phyloP scores from a whole-genome alignment of 768 basidiomycete genomes.

The Obba rivulosa region DNA sequence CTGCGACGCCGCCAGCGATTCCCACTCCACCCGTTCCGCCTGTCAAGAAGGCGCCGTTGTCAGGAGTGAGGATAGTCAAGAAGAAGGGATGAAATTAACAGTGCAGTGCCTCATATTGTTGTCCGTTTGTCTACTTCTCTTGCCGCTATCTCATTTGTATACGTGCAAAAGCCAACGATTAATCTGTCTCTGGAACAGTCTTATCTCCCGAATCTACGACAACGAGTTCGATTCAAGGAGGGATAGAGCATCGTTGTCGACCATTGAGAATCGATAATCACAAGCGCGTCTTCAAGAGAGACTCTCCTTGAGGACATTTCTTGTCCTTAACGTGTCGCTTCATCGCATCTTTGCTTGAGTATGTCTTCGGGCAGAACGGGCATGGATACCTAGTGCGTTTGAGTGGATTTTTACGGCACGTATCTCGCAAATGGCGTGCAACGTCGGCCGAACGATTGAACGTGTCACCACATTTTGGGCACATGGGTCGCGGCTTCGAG shows the following conservation, averaged over 20 bases:
- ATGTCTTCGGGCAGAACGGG: too few species aligned
- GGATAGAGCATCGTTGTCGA: not conserved
- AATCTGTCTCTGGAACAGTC: not conserved
- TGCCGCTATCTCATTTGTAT: not conserved
- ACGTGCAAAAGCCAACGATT: not conserved
- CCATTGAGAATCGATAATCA: too few species aligned
- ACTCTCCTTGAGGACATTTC: too few species aligned
- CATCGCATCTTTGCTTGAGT: too few species aligned
- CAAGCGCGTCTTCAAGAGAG: too few species aligned
- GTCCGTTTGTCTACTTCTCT: not conserved
- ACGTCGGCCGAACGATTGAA: too few species aligned
- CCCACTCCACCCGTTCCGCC: slow-evolving; percentile 1
- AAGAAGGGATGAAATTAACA: slow-evolving; percentile 1
- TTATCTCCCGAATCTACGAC: not conserved
- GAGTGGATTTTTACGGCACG: too few species aligned
- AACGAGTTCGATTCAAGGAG: not conserved
- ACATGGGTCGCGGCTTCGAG: too few species aligned
- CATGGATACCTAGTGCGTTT: too few species aligned
- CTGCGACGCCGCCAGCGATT: not conserved
- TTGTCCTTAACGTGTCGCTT: too few species aligned
- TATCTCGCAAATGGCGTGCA: too few species aligned
- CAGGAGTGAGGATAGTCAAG: slow-evolving; percentile 14
- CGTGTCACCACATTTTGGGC: too few species aligned
- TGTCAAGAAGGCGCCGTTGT: slow-evolving; percentile 4
- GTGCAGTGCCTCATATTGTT: not conserved